Evolutionary conservation across 306 rosid species (phyloP).

Genomic region (Adenanthera pavonina): DNA sequence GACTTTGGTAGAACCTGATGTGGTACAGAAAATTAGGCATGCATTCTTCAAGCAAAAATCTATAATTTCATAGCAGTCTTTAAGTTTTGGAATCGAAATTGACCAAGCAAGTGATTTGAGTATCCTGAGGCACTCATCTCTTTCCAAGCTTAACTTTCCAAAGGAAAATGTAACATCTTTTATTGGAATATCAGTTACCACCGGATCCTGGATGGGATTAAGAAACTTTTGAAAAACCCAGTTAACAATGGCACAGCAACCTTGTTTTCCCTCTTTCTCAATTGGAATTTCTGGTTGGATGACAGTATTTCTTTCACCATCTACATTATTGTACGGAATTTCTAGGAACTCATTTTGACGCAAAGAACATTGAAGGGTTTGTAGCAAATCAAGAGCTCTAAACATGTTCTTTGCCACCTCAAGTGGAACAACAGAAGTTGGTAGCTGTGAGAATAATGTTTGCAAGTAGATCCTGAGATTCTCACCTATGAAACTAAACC

Average conservation of each 20-base stretch:
- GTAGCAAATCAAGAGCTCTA: conserved; percentile 33
- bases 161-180: background rate
- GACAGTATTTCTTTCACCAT: background rate
- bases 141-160: conserved; percentile 8
- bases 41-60: conserved; percentile 44
- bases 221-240: background rate
- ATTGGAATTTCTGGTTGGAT: background rate
- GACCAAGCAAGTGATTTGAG: conserved; percentile 26
- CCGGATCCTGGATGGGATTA: background rate
- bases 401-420: conserved; percentile 32
- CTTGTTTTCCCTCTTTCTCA: background rate
- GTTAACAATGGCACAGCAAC: background rate
- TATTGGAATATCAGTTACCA: background rate
- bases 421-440: conserved; percentile 47
- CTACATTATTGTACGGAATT: background rate
- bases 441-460: conserved; percentile 55
- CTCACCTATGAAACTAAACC: conserved; percentile 11
- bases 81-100: conserved; percentile 26
- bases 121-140: conserved; percentile 15
- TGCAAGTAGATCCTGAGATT: conserved; percentile 27
- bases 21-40: conserved; percentile 48
- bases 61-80: background rate
- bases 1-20: conserved; percentile 53
- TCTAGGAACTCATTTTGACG: background rate
- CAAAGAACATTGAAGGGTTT: conserved; percentile 29